Evolutionary conservation across 139 green algal species (phyloP).

Genomic region (Penium margaritaceum): DNA sequence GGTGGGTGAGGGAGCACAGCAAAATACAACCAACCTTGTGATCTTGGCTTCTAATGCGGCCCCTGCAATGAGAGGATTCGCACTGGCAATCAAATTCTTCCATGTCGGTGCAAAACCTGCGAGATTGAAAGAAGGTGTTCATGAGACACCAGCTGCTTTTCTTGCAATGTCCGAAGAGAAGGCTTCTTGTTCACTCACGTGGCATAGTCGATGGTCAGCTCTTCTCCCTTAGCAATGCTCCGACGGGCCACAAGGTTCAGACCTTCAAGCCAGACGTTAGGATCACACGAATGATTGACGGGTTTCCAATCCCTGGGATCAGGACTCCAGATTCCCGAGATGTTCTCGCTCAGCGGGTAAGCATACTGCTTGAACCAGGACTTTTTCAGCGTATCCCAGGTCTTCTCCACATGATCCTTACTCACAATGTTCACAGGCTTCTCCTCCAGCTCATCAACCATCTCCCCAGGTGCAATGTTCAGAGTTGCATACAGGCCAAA

Average conservation of each 20-base stretch:
- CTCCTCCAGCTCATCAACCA: slow-evolving; percentile 3
- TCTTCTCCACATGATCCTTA: not conserved
- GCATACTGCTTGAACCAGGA: slow-evolving; percentile 11
- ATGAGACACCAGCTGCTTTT: too few relatives aligned
- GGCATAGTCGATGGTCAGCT: slow-evolving; percentile 32
- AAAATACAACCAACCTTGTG: too few relatives aligned
- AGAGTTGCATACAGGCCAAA: not conserved
- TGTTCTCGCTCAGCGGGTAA: slow-evolving; percentile 4
- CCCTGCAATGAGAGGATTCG: too few relatives aligned
- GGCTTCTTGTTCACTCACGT: too few relatives aligned
- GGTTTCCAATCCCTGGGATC: slow-evolving; percentile 4
- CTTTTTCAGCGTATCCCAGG: not conserved
- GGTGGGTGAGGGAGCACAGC: too few relatives aligned
- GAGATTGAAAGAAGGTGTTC: too few relatives aligned
- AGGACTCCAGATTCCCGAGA: slow-evolving; percentile 9
- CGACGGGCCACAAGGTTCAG: not conserved
- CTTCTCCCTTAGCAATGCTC: slow-evolving; percentile 11
- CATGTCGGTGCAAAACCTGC: too few relatives aligned
- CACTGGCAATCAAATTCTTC: too few relatives aligned
- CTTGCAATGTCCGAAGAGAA: too few relatives aligned
- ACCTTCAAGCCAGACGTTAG: slow-evolving; percentile 4
- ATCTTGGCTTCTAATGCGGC: too few relatives aligned
- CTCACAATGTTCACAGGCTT: not conserved
- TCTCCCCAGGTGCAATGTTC: not conserved
- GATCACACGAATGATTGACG: slow-evolving; percentile 24